These are phyloP conservation scores for Sarocladium oryzae DNA, from an alignment of 2,329 filamentous ascomycete genomes.

Conservation along the genomic window DNA sequence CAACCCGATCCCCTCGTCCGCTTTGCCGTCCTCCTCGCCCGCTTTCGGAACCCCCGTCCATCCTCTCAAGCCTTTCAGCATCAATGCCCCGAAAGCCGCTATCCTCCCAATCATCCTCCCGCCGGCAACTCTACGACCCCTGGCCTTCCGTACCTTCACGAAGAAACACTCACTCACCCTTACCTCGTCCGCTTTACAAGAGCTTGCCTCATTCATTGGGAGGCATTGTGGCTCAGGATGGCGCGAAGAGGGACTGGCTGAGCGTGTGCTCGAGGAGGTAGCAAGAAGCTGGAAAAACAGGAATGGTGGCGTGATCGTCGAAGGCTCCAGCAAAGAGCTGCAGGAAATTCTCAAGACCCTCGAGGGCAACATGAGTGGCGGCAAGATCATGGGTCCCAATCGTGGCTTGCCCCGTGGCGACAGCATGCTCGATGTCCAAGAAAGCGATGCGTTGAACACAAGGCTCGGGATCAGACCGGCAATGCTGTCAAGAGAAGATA, in stretches of 20 bases:
- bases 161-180: constrained; percentile 96
- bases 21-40: constrained; percentile 80
- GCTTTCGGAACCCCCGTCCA: constrained; percentile 84
- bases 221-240: constrained; percentile 92
- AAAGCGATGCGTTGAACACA: constrained; percentile 46
- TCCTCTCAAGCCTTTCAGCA: constrained; percentile 60
- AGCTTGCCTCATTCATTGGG: constrained; percentile 83
- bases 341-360: constrained; percentile 77
- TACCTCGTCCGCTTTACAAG: constrained; percentile 77
- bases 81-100: constrained; percentile 48
- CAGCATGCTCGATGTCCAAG: constrained; percentile 55
- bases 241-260: constrained; percentile 90
- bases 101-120: constrained; percentile 88
- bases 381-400: constrained; percentile 52
- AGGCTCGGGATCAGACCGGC: constrained; percentile 46
- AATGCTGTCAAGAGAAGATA: constrained; percentile 49
- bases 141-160: constrained; percentile 93
- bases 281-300: constrained; percentile 87
- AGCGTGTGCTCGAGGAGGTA: constrained; percentile 85
- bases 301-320: constrained; percentile 84
- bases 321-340: constrained; percentile 68
- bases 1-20: constrained; percentile 39
- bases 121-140: constrained; percentile 75
- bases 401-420: constrained; percentile 47
- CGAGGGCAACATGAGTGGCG: constrained; percentile 85